Evolutionary conservation across 108 stramenopile species (phyloP).

Genomic region (Pseudonitzschia pungens): DNA sequence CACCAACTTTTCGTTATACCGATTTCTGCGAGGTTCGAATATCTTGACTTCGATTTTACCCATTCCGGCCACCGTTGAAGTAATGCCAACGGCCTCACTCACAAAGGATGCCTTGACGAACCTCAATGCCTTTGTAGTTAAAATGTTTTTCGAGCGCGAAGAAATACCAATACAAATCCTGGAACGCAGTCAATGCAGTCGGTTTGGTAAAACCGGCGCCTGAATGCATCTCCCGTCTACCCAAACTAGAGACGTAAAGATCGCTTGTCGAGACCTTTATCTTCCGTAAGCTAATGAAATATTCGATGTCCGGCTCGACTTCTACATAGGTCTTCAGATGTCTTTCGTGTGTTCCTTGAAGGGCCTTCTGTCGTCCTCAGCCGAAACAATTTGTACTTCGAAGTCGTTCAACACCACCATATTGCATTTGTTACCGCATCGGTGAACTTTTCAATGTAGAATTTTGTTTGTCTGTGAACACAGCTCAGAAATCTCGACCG

Average conservation of each 20-base stretch:
- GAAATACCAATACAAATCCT: neutral
- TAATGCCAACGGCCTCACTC: neutral
- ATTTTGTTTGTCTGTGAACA: too few relatives aligned
- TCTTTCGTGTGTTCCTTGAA: neutral
- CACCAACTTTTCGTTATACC: neutral
- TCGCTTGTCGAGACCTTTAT: neutral
- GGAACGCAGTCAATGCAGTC: neutral
- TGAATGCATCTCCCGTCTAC: too few relatives aligned
- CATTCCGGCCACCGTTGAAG: neutral
- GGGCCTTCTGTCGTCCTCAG: neutral
- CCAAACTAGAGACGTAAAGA: too few relatives aligned
- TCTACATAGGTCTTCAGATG: neutral
- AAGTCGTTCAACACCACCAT: neutral
- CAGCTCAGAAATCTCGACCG: too few relatives aligned
- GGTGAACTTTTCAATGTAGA: too few relatives aligned
- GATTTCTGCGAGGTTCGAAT: neutral
- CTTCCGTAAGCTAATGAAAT: neutral
- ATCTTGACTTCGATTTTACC: neutral
- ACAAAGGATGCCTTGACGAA: slow-evolving; percentile 6
- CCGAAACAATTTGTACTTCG: neutral
- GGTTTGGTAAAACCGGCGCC: too few relatives aligned
- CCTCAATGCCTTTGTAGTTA: neutral
- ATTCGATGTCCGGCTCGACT: neutral
- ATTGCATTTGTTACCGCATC: too few relatives aligned
- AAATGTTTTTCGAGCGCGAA: neutral